Evolutionary conservation across 495 filamentous ascomycete species (phyloP).

Genomic region (Talaromyces stipitatus): DNA sequence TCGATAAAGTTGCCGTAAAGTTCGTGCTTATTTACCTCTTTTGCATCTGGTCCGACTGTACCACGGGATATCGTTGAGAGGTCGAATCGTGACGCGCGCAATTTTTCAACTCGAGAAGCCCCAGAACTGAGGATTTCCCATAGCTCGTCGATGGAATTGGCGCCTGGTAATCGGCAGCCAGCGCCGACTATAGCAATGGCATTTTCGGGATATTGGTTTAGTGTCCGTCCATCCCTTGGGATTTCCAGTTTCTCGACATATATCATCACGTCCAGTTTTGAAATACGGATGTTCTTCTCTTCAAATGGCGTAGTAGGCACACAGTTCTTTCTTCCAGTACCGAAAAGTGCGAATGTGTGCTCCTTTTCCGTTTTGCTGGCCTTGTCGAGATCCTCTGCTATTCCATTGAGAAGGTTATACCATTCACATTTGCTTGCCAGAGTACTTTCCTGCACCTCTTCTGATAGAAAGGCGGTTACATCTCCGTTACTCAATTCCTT

Average conservation of each 20-base stretch:
- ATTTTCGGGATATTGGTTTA: neutral
- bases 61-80: constrained; percentile 6
- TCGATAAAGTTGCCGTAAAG: constrained; percentile 31
- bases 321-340: constrained; percentile 18
- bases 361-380: neutral
- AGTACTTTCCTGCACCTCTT: constrained; percentile 21
- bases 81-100: constrained; percentile 23
- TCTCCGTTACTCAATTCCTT: neutral
- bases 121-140: constrained; percentile 16
- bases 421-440: constrained; percentile 28
- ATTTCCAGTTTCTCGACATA: neutral
- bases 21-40: constrained; percentile 18
- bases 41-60: constrained; percentile 12
- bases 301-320: constrained; percentile 22
- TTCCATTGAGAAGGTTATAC: constrained; percentile 17
- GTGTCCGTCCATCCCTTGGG: neutral
- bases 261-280: neutral
- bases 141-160: constrained; percentile 12
- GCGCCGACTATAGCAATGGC: constrained; percentile 17
- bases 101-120: constrained; percentile 8
- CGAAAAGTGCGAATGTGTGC: constrained; percentile 18
- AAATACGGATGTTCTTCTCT: constrained; percentile 13
- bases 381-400: constrained; percentile 17
- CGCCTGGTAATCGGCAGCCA: constrained; percentile 14
- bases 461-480: constrained; percentile 12